Percentiles rank a stretch among this genome's conserved stretches.
These are phyloP conservation scores for Crithidia brevicula DNA, from an alignment of 208 protist species.

Conservation along the genomic window DNA sequence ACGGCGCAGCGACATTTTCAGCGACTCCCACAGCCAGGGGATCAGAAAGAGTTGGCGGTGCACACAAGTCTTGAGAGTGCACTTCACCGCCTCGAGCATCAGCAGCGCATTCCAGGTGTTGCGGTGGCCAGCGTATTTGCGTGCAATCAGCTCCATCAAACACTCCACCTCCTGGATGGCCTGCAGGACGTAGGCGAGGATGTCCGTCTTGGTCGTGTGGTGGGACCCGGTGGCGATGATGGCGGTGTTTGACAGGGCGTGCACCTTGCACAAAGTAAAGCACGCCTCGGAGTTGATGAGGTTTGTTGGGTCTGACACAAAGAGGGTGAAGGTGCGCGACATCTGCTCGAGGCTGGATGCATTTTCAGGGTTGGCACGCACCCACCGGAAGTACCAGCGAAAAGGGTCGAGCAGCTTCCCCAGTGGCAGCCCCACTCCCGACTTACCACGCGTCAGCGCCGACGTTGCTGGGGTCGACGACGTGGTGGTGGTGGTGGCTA, in stretches of 20 bases:
- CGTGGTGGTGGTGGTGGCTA: background rate
- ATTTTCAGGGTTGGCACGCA: conserved; percentile 72
- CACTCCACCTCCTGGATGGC: conserved; percentile 61
- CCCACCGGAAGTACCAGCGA: conserved; percentile 70
- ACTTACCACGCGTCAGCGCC: background rate
- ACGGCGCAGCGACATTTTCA: conserved; percentile 41
- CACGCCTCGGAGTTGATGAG: conserved; percentile 69
- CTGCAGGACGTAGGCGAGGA: conserved; percentile 40
- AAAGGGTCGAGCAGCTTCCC: conserved; percentile 40
- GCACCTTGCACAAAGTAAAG: conserved; percentile 64
- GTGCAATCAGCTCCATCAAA: conserved; percentile 59
- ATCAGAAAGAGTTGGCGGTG: conserved; percentile 74
- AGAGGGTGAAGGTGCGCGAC: conserved; percentile 57
- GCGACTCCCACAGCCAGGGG: conserved; percentile 67
- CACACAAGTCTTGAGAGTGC: conserved; percentile 55
- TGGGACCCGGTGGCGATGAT: conserved; percentile 49
- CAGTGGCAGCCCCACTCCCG: conserved; percentile 11
- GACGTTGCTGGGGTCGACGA: conserved; percentile 7
- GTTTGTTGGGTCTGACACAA: conserved; percentile 65
- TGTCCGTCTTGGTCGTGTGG: conserved; percentile 40
- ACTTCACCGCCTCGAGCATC: conserved; percentile 69
- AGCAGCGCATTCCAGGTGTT: conserved; percentile 64
- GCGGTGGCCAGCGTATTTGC: conserved; percentile 56
- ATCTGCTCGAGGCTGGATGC: conserved; percentile 68
- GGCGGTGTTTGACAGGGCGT: conserved; percentile 56